phyloP scores from a whole-genome alignment of 1,139 yeast species.

The Yamadazyma mexicana region DNA sequence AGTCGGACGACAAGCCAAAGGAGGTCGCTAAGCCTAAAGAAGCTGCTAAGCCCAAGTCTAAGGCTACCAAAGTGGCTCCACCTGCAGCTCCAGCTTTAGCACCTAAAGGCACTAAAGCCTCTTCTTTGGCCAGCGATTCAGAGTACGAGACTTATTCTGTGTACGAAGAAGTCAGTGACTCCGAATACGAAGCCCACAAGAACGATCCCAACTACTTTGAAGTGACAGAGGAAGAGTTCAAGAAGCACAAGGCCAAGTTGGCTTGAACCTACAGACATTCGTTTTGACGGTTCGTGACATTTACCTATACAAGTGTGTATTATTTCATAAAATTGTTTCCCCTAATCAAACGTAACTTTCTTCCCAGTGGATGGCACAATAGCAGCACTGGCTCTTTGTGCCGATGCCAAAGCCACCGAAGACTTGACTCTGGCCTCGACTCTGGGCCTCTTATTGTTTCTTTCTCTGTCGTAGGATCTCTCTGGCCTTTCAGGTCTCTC shows the following conservation, averaged over 20 bases:
- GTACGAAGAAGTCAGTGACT: slow-evolving; percentile 53
- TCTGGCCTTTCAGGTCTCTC: slow-evolving; percentile 7
- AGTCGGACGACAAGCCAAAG: slow-evolving; percentile 6
- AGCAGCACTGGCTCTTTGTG: slow-evolving; percentile 88
- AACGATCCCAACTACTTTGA: slow-evolving; percentile 53
- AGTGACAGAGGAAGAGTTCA: slow-evolving; percentile 38
- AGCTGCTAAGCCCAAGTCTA: slow-evolving; percentile 8
- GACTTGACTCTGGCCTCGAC: slow-evolving; percentile 60
- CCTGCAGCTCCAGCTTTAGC: slow-evolving; percentile 11
- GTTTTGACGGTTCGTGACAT: not conserved
- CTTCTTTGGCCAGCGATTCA: slow-evolving; percentile 16
- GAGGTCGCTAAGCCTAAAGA: slow-evolving; percentile 6
- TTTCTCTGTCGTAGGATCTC: slow-evolving; percentile 14
- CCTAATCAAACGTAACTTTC: slow-evolving; percentile 64
- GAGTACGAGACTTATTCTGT: slow-evolving; percentile 41
- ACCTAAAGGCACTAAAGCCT: too few relatives aligned
- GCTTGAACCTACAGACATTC: too few relatives aligned
- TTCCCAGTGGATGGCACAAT: slow-evolving; percentile 91
- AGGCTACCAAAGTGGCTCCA: not conserved
- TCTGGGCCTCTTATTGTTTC: slow-evolving; percentile 16
- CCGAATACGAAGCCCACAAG: slow-evolving; percentile 45
- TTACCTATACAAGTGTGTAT: not conserved
- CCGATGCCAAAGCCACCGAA: slow-evolving; percentile 83
- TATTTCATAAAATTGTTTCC: slow-evolving; percentile 4
- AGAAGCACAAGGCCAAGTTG: slow-evolving; percentile 21